phyloP scores from a whole-genome alignment of 2,329 filamentous ascomycete species.

The Phyllosticta capitalensis region DNA sequence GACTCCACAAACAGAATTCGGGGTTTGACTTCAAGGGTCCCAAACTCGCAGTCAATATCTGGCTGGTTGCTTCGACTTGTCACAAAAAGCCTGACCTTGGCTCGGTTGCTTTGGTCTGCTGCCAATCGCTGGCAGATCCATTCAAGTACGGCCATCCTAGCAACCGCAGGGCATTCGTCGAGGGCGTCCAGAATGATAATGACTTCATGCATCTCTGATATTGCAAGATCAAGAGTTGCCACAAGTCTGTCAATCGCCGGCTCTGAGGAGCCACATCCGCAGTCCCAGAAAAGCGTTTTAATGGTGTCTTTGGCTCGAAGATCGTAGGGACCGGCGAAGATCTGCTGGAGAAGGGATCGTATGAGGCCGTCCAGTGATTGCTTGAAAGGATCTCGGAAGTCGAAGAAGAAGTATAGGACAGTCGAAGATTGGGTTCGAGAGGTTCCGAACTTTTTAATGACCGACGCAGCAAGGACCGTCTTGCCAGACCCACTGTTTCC shows the following conservation, averaged over 20 bases:
- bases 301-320: no score
- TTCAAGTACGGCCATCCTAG: neutral
- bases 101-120: neutral
- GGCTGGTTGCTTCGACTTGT: neutral
- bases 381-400: neutral
- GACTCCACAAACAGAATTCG: no score
- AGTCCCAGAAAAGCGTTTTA: neutral
- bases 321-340: no score
- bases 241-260: neutral
- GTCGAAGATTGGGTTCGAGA: no score
- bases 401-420: neutral
- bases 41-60: neutral
- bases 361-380: neutral
- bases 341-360: neutral
- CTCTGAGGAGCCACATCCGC: neutral
- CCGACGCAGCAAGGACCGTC: neutral
- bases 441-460: neutral
- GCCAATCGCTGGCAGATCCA: no score
- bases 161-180: neutral
- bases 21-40: no score
- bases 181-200: neutral
- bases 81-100: neutral
- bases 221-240: neutral
- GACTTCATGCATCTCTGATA: neutral
- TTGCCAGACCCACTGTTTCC: neutral